Conservation (phyloP, 163 green algal species). For the Chlorella variabilis region DNA sequence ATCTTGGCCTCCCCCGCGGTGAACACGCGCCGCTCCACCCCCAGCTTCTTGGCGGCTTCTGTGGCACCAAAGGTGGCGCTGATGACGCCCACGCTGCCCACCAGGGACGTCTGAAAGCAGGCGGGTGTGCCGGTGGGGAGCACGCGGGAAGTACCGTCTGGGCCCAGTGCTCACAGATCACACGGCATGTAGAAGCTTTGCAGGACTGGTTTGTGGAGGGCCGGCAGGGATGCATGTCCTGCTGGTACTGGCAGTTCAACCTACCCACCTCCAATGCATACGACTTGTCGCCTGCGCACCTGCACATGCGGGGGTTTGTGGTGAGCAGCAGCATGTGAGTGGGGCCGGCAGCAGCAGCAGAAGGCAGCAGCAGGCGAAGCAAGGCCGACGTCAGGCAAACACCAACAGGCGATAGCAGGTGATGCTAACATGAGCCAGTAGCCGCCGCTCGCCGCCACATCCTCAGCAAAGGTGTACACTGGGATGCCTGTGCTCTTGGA, state of each 20-base stretch:
- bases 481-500: slow-evolving; percentile 33
- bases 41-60: slow-evolving; percentile 29
- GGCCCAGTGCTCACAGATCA: no score
- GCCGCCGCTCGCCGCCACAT: slow-evolving; percentile 52
- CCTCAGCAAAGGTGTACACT: slow-evolving; percentile 57
- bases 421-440: slow-evolving; percentile 55
- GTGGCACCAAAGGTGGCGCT: slow-evolving; percentile 45
- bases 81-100: slow-evolving; percentile 59
- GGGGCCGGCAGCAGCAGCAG: not conserved
- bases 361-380: no score
- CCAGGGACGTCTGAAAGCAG: slow-evolving; percentile 37
- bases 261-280: slow-evolving; percentile 32
- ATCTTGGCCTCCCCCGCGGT: slow-evolving; percentile 53
- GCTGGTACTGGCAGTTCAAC: no score
- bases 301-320: no score
- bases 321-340: not conserved
- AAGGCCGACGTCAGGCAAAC: no score
- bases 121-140: not conserved
- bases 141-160: no score
- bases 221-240: no score
- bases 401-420: not conserved
- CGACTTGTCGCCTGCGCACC: slow-evolving; percentile 44
- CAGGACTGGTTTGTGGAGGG: no score
- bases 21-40: slow-evolving; percentile 53
- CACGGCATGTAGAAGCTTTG: no score